Base-by-base conservation (phyloP, 495 filamentous ascomycete species). In the Xylaria intraflava region DNA sequence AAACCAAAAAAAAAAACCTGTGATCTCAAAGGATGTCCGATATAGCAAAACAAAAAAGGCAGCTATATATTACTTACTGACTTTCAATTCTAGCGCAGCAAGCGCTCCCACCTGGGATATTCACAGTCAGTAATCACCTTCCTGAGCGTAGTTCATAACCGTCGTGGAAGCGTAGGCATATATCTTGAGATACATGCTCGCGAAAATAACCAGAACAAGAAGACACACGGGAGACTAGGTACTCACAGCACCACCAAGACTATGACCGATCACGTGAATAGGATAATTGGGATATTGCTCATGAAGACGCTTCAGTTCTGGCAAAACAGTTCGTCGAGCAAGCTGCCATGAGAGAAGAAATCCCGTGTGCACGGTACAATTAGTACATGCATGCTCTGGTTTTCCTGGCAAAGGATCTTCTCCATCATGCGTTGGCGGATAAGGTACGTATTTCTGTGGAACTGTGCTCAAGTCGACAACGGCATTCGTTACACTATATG, bases 361-460 rank as follows among this genome's bases (percentile, higher is more conserved):
- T 14, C 93, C 93, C 23, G 83, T 82, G 65, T 98, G 93, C 12
- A 97, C 94, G 14, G 85, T 93, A 69, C 93, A 98, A 61, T 92
- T 86, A 1, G 69, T 65, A 65, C 93, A 98, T 53, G 72, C 71
- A 26, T 67, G 65, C 30, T 60, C 49, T 39, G 68, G 64, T 12
- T 62, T 52, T 41, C 59, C 58, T 22, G 58, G 52, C 20, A 46
- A 35, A 9, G 53, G 53, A 3, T 47, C 59, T 16, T 72, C 67
- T 8, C 69, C 66, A 24, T 78, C 74, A 22, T 75, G 66, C 19
- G 62, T 58, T 3, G 77, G 78, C 1, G 86, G 85, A 62, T 96
- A 98, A 0, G 93, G 90, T 1, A 88, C 80, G 64, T 96, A 98
- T 61, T 86, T 82, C 65, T 96, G 93, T 20, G 90, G 92, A 3